Base-by-base conservation (phyloP, 108 stramenopile species). In the Nitzschia sp. region DNA sequence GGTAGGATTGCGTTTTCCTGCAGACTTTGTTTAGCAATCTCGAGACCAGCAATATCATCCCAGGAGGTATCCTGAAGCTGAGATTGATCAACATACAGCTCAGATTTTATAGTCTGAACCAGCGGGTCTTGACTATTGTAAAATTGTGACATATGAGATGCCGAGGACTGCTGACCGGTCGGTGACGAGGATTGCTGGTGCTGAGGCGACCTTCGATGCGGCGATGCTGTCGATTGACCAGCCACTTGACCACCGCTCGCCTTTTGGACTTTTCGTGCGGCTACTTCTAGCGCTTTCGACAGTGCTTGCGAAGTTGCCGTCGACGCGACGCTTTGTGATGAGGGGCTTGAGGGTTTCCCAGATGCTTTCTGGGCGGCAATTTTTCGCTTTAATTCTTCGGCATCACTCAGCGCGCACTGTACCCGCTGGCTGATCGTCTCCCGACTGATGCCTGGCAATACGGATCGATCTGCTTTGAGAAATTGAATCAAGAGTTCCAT, bases 1-100 rank as follows among this genome's bases (percentile, higher is more conserved):
- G 98, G 96, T 11, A 97, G 75, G 38, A 97, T 92, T 0, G 95
- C 95, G 36, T 96, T 92, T 71, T 98, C 98, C 65, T 98, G 94
- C 3, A 98, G 46, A 4, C 83, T 54, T 57, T 94, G 93, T 58
- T 98, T 97, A 42, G 95, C 98, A 11, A 78, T 70, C 45, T 74
- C 58, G 49, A 96, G 66, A 4, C 91, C 95, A 26, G 90, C 89
- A 51, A 96, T 88, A 51, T 88, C 87, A 27, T 76, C 60, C 88
- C 76, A 82, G 2, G 66, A 73, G 1, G 68, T 76, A 17, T 64
- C 42, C 35, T 77, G 78, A 59, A 83, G 47, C 13, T 78, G 23
- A 5, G 82, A 81, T 23, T 63, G 62, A 67, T 82, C 79, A 19
- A 88, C 72, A 59, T 85, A 88, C 34, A 88, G 64, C 23, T 88